Conservation (phyloP, 208 protist species). For the Trypanosomatidae sp. region DNA sequence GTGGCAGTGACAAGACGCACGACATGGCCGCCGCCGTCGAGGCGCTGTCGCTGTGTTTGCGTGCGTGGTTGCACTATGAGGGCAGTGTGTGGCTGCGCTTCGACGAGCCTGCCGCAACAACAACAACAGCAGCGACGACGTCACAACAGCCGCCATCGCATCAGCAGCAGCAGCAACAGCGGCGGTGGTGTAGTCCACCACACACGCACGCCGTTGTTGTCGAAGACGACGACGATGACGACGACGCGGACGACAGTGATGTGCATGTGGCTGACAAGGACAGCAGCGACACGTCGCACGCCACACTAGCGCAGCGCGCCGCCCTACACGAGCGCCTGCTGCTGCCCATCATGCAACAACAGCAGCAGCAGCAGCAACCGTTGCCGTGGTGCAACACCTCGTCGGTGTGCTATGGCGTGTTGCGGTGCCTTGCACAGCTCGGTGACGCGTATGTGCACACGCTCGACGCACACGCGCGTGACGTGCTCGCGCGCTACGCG, state of each 20-base stretch:
- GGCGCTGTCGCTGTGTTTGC: slow-evolving; percentile 48
- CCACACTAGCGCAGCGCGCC: slow-evolving; percentile 28
- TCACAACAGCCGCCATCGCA: no score
- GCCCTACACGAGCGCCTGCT: slow-evolving; percentile 25
- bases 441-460: slow-evolving; percentile 34
- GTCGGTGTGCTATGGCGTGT: slow-evolving; percentile 22
- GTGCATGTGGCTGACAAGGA: no score
- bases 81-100: slow-evolving; percentile 74
- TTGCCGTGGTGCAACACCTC: no score
- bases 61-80: slow-evolving; percentile 72
- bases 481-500: slow-evolving; percentile 20
- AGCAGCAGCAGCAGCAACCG: no score
- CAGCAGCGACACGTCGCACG: slow-evolving; percentile 13
- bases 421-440: slow-evolving; percentile 71
- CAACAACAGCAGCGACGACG: no score
- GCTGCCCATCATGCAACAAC: slow-evolving; percentile 18
- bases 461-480: slow-evolving; percentile 4
- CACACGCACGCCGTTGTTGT: no score
- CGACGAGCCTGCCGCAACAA: no score
- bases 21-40: slow-evolving; percentile 1
- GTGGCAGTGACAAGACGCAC: neutral
- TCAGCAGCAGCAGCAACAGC: no score
- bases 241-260: no score
- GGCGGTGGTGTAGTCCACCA: no score
- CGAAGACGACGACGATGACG: no score